phyloP scores from a whole-genome alignment of 2,329 filamentous ascomycete genomes.

The Spiromastix sp. region DNA sequence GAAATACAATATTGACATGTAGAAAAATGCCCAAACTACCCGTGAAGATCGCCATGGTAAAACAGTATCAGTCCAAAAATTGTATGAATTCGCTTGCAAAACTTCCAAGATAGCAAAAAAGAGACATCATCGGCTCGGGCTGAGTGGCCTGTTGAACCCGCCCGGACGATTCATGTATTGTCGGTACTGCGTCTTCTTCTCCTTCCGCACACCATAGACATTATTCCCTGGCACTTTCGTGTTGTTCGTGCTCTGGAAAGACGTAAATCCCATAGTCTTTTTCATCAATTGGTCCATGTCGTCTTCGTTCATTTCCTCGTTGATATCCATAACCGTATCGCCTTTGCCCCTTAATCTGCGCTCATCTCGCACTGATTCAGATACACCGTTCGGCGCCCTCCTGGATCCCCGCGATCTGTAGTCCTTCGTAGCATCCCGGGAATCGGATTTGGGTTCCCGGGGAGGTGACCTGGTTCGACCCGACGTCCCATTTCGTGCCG shows the following conservation, averaged over 20 bases:
- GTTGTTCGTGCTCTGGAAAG: conserved; percentile 77
- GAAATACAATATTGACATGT: too few species aligned
- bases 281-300: conserved; percentile 65
- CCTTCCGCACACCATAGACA: conserved; percentile 70
- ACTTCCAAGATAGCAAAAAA: neutral
- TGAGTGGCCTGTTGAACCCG: conserved; percentile 41
- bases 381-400: conserved; percentile 16
- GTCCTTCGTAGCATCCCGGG: conserved; percentile 22
- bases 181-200: conserved; percentile 88
- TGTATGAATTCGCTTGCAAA: conserved; percentile 3
- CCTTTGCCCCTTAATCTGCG: too few species aligned
- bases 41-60: too few species aligned
- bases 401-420: conserved; percentile 14
- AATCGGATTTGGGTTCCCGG: conserved; percentile 24
- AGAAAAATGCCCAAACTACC: too few species aligned
- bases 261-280: conserved; percentile 80
- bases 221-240: conserved; percentile 84
- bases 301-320: conserved; percentile 36
- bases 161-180: conserved; percentile 71
- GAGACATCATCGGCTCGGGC: conserved; percentile 28
- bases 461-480: conserved; percentile 27
- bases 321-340: conserved; percentile 17
- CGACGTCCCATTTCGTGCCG: conserved; percentile 5
- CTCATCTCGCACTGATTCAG: conserved; percentile 13
- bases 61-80: too few species aligned